Base-by-base conservation (phyloP, 108 stramenopile species). In the Pseudonitzschia multiseries region DNA sequence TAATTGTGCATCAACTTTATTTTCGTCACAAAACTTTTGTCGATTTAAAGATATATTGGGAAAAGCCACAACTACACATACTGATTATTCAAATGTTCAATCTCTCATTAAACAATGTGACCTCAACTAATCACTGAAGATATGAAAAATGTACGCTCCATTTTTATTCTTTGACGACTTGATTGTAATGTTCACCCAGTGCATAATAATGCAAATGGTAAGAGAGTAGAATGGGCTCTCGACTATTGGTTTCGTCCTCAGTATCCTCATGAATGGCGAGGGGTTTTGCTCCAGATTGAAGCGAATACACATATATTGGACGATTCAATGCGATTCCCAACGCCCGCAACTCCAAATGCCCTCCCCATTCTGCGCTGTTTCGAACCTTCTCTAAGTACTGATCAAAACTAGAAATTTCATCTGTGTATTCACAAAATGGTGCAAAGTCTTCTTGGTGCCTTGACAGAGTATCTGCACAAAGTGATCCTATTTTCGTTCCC, bases 111-210 rank as follows among this genome's bases (percentile, higher is more conserved):
- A n/a, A n/a, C n/a, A n/a, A n/a, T n/a, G n/a, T n/a, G n/a, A n/a
- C n/a, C n/a, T n/a, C n/a, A n/a, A n/a, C n/a, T n/a, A n/a, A n/a
- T n/a, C n/a, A n/a, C n/a, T n/a, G n/a, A n/a, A n/a, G n/a, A n/a
- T n/a, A n/a, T n/a, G n/a, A n/a, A n/a, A n/a, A n/a, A n/a, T n/a
- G n/a, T n/a, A n/a, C n/a, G n/a, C n/a, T n/a, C n/a, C n/a, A 36
- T 36, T 36, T 36, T 36, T 62, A 62, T 15, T 26, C 61, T 62
- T 40, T 31, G 4, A 89, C 71, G 40, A 97, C 94, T 52, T 91
- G 93, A 83, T 99, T 99, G 86, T 99, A 99, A 79, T 99, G 98
- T 80, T 97, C 97, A 24, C 98, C 98, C 61, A 99, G 79, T 22
- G 97, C 94, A 83, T 97, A 98, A 72, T 96, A 99, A 76, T 99